Percentiles rank a stretch among this genome's conserved stretches.
These are phyloP conservation scores for Sarocladium strictum DNA, from an alignment of 2,329 filamentous ascomycete genomes.

Conservation along the genomic window DNA sequence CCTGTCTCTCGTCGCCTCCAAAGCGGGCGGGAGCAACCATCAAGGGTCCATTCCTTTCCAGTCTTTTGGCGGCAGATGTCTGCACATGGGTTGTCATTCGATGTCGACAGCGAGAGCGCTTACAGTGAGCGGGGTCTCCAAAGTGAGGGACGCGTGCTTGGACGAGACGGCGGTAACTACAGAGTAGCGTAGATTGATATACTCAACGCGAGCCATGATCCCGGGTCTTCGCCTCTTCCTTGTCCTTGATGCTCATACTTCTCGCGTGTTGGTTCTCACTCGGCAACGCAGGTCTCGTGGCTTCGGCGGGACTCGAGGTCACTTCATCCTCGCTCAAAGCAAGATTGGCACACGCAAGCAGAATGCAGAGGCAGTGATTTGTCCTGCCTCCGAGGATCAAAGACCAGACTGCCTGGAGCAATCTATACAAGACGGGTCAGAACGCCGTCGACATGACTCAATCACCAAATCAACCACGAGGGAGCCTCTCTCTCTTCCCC, in stretches of 20 bases:
- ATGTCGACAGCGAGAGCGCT: conserved; percentile 14
- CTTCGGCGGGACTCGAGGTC: too few relatives aligned
- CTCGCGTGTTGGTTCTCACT: too few relatives aligned
- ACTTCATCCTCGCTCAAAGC: too few relatives aligned
- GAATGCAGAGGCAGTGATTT: too few relatives aligned
- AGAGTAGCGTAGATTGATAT: not conserved
- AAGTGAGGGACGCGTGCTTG: too few relatives aligned
- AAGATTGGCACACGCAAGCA: too few relatives aligned
- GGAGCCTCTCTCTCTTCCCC: conserved; percentile 53
- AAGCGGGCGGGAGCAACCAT: not conserved
- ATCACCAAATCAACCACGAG: conserved; percentile 22
- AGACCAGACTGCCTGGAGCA: too few relatives aligned
- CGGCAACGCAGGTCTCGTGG: too few relatives aligned
- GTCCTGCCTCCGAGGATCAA: too few relatives aligned
- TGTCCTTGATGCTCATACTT: not conserved
- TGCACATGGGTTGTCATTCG: not conserved
- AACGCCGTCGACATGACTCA: not conserved
- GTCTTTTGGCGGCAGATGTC: not conserved
- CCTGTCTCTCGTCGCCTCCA: conserved; percentile 5
- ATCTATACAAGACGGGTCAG: too few relatives aligned
- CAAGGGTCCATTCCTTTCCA: not conserved
- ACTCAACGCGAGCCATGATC: not conserved
- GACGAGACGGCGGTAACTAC: too few relatives aligned
- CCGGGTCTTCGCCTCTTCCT: not conserved
- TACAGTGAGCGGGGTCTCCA: not conserved